phyloP scores from a whole-genome alignment of 1,139 yeast species.

The Magnusiomyces ingens region DNA sequence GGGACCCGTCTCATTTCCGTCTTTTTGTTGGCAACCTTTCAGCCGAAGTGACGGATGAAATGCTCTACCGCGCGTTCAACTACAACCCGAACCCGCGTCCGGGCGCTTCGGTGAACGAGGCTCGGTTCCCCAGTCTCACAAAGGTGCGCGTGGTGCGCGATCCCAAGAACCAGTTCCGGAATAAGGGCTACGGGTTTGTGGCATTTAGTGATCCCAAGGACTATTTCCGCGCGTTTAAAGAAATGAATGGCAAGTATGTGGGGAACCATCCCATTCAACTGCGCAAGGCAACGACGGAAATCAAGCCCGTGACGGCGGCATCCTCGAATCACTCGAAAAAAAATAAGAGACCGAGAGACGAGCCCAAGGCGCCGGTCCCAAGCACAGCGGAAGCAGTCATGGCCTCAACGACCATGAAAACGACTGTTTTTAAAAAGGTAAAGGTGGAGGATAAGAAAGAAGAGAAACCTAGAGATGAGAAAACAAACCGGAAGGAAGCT shows the following conservation, averaged over 20 bases:
- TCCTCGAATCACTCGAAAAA: too few relatives aligned
- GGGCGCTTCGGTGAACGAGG: slow-evolving; percentile 17
- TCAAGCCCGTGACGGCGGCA: slow-evolving; percentile 25
- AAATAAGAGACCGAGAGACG: too few relatives aligned
- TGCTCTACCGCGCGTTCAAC: slow-evolving; percentile 46
- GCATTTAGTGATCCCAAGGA: slow-evolving; percentile 55
- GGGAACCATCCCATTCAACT: slow-evolving; percentile 70
- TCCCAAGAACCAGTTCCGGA: slow-evolving; percentile 31
- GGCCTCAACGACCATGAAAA: slow-evolving; percentile 7
- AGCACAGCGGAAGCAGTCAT: neutral
- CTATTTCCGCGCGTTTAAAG: slow-evolving; percentile 62
- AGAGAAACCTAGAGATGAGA: neutral
- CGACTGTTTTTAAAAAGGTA: too few relatives aligned
- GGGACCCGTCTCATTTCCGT: slow-evolving; percentile 66
- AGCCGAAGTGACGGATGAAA: slow-evolving; percentile 55
- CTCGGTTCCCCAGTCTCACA: slow-evolving; percentile 41
- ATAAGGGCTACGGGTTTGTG: slow-evolving; percentile 67
- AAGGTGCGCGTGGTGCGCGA: slow-evolving; percentile 44
- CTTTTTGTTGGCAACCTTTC: slow-evolving; percentile 72
- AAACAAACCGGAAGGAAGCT: neutral
- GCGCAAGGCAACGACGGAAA: slow-evolving; percentile 54
- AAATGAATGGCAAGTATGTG: slow-evolving; percentile 68
- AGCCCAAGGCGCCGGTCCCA: too few relatives aligned
- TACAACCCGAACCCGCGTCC: too few relatives aligned
- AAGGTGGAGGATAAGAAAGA: too few relatives aligned